These are phyloP conservation scores for Boletus speciosus DNA, from an alignment of 768 basidiomycete genomes.

Conservation along the genomic window DNA sequence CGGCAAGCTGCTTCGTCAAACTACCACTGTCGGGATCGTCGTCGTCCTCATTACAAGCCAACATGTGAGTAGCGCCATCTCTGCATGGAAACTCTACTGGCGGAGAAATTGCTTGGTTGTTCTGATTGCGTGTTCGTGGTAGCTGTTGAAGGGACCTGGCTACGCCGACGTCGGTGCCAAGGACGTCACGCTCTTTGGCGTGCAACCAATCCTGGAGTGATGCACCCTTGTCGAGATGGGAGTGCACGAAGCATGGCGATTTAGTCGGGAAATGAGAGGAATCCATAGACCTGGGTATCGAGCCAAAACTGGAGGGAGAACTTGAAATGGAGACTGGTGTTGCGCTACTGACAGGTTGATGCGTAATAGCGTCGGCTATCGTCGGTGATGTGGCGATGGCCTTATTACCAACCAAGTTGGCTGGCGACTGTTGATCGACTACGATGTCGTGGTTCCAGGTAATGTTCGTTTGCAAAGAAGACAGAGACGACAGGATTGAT, in stretches of 20 bases:
- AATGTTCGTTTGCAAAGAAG: conserved; percentile 32
- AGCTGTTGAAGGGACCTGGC: conserved; percentile 45
- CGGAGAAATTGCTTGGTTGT: conserved; percentile 1
- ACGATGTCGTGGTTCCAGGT: conserved; percentile 36
- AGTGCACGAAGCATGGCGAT: conserved; percentile 93
- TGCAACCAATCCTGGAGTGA: conserved; percentile 76
- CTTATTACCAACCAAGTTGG: conserved; percentile 17
- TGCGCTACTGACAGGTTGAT: conserved; percentile 7
- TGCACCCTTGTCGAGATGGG: conserved; percentile 78
- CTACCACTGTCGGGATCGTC: conserved; percentile 72
- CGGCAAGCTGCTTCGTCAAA: conserved; percentile 89
- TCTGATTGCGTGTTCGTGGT: conserved; percentile 10
- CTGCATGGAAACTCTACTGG: conserved; percentile 15
- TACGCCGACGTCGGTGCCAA: conserved; percentile 43
- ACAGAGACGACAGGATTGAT: conserved; percentile 23
- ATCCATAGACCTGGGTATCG: conserved; percentile 28
- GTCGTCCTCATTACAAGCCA: conserved; percentile 44
- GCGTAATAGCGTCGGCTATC: conserved; percentile 17
- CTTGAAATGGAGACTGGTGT: conserved; percentile 25
- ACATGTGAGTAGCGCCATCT: conserved; percentile 16
- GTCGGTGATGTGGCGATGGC: conserved; percentile 19
- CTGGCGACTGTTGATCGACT: conserved; percentile 32
- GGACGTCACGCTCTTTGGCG: conserved; percentile 26
- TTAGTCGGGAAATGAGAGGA: conserved; percentile 25
- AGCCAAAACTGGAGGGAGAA: conserved; percentile 27